These are phyloP conservation scores for Phytopythium kandeliae DNA, from an alignment of 352 stramenopile genomes.

Conservation along the genomic window DNA sequence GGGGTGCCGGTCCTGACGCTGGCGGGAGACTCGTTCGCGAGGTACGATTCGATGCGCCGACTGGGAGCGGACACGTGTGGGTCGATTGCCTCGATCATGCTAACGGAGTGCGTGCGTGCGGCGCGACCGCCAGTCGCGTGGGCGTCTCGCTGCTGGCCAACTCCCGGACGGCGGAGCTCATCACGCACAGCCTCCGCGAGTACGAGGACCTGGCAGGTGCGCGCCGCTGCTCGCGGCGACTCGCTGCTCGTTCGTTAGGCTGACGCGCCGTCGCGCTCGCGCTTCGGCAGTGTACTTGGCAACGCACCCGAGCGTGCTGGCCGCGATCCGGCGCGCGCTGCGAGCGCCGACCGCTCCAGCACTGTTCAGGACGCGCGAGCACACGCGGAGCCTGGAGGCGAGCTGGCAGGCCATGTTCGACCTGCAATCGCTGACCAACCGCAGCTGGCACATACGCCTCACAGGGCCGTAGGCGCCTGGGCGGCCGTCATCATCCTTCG, in stretches of 20 bases:
- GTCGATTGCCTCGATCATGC: too few relatives aligned
- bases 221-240: too few relatives aligned
- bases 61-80: too few relatives aligned
- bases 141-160: constrained; percentile 43
- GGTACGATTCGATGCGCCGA: too few relatives aligned
- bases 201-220: constrained; percentile 49
- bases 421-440: constrained; percentile 1
- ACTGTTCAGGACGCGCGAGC: constrained; percentile 30
- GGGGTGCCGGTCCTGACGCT: constrained; percentile 88
- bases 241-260: too few relatives aligned
- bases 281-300: constrained; percentile 25
- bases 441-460: constrained; percentile 3
- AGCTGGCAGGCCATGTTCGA: constrained; percentile 8
- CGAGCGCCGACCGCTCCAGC: constrained; percentile 11
- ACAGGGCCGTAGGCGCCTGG: too few relatives aligned
- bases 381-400: constrained; percentile 32
- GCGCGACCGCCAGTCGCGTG: constrained; percentile 55
- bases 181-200: constrained; percentile 38
- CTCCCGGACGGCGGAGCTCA: constrained; percentile 21
- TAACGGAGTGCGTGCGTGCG: too few relatives aligned
- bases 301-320: constrained; percentile 13
- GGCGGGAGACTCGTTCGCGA: constrained; percentile 52
- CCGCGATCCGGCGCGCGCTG: constrained; percentile 14
- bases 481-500: too few relatives aligned
- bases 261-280: too few relatives aligned